phyloP scores from a whole-genome alignment of 208 protist species.

The Entamoeba invadens region DNA sequence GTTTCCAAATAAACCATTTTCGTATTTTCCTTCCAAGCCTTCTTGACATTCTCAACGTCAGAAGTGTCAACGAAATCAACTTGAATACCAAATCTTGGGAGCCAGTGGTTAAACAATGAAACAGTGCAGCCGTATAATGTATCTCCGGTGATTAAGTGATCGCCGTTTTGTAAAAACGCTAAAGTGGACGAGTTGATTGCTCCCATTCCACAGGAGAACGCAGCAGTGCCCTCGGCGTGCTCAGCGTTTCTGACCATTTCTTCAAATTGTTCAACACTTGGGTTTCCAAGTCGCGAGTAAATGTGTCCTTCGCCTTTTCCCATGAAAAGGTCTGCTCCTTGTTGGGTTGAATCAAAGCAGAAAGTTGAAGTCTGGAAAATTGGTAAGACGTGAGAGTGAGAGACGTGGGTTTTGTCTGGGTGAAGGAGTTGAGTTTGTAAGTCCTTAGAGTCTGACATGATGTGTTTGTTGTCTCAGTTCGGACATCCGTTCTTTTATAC shows the following conservation, averaged over 20 bases:
- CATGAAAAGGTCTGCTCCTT: conserved; percentile 3
- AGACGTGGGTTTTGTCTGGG: background rate
- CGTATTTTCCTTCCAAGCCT: conserved; percentile 2
- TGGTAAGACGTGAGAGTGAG: background rate
- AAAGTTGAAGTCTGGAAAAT: conserved; percentile 23
- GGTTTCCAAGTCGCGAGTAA: conserved; percentile 20
- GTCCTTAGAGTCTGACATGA: too few species aligned
- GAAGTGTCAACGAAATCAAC: background rate
- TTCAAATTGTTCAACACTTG: conserved; percentile 20
- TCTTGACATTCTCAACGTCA: background rate
- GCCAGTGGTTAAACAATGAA: background rate
- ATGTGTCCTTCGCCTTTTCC: conserved; percentile 18
- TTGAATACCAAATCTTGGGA: background rate
- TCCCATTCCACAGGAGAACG: conserved; percentile 17
- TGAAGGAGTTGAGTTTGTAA: background rate
- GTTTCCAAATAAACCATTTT: conserved; percentile 23
- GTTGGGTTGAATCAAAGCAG: conserved; percentile 9
- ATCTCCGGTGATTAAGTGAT: conserved; percentile 7
- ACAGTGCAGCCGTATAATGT: conserved; percentile 16
- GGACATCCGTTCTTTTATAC: too few species aligned
- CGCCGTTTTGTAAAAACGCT: background rate
- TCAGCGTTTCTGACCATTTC: background rate
- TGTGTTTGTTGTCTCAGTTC: too few species aligned
- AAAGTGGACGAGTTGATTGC: background rate
- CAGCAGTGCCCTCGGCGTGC: background rate